phyloP scores from a whole-genome alignment of 202 grass and related monocot species.

The Schoenoplectus tabernaemontani region DNA sequence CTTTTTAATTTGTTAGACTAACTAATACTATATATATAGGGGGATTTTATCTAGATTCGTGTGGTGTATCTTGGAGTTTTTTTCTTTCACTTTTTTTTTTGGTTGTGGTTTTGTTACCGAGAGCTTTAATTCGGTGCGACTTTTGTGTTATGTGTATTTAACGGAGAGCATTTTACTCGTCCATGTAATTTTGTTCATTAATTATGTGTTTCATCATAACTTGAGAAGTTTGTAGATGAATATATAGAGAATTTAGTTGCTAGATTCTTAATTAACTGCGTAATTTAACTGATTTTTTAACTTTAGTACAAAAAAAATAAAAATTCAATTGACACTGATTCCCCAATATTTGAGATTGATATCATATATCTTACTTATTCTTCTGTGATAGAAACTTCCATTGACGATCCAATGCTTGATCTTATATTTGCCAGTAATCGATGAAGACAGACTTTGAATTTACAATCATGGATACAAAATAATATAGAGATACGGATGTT shows the following conservation, averaged over 20 bases:
- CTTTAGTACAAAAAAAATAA: too few relatives aligned
- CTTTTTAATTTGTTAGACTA: slow-evolving; percentile 1
- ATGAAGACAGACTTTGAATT: background rate
- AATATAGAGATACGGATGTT: too few relatives aligned
- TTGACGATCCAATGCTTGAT: background rate
- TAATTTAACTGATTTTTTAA: background rate
- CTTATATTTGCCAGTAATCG: background rate
- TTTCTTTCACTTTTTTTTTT: background rate
- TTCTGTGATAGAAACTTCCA: background rate
- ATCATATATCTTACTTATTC: background rate
- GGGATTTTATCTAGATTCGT: background rate
- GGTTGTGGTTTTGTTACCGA: background rate
- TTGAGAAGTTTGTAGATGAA: background rate
- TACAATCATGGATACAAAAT: background rate
- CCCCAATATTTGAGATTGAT: too few relatives aligned
- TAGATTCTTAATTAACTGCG: background rate
- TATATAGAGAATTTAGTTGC: background rate
- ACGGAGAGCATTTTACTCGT: background rate
- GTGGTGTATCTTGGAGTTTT: background rate
- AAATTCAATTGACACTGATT: too few relatives aligned
- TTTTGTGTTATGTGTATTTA: slow-evolving; percentile 6
- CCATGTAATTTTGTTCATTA: background rate
- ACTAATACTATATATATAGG: slow-evolving; percentile 5
- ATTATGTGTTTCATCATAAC: background rate
- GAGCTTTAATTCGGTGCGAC: background rate